Evolutionary conservation across 192 early-diverging fungal species (phyloP).

Genomic region (Coemansia brasiliensis): DNA sequence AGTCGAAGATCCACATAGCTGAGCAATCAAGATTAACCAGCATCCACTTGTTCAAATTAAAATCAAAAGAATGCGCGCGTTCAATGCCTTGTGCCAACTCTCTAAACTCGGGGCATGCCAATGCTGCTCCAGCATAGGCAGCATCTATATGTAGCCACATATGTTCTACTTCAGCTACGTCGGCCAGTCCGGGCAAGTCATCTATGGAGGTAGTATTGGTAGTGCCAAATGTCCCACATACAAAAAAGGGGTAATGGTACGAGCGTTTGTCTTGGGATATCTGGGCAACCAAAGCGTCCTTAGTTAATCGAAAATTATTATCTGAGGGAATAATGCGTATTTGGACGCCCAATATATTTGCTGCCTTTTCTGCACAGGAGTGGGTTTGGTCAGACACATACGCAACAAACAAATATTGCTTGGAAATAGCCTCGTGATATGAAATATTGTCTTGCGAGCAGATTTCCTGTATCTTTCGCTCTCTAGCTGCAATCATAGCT

Average conservation of each 20-base stretch:
- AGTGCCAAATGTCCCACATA: conserved; percentile 65
- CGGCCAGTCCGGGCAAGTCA: conserved; percentile 57
- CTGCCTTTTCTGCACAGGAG: conserved; percentile 57
- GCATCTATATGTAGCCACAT: conserved; percentile 70
- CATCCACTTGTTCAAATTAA: conserved; percentile 69
- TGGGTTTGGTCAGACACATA: conserved; percentile 68
- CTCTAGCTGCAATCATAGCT: conserved; percentile 60
- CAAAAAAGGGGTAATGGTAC: conserved; percentile 69
- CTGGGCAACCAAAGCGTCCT: conserved; percentile 54
- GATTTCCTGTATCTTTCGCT: no score
- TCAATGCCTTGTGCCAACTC: conserved; percentile 53
- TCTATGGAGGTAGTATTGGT: conserved; percentile 61
- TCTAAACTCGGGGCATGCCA: conserved; percentile 61
- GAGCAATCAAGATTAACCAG: conserved; percentile 68
- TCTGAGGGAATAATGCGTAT: conserved; percentile 48
- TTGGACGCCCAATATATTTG: conserved; percentile 43
- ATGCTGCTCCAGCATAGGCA: conserved; percentile 62
- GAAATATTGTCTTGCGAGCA: no score
- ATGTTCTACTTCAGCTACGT: conserved; percentile 38
- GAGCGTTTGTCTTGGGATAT: no score
- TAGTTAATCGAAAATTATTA: conserved; percentile 36
- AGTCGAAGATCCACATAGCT: conserved; percentile 58
- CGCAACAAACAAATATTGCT: no score
- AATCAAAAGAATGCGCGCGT: conserved; percentile 60
- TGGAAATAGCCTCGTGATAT: no score